Evolutionary conservation across 2,329 filamentous ascomycete species (phyloP).

Genomic region (Corinectria fuckeliana): DNA sequence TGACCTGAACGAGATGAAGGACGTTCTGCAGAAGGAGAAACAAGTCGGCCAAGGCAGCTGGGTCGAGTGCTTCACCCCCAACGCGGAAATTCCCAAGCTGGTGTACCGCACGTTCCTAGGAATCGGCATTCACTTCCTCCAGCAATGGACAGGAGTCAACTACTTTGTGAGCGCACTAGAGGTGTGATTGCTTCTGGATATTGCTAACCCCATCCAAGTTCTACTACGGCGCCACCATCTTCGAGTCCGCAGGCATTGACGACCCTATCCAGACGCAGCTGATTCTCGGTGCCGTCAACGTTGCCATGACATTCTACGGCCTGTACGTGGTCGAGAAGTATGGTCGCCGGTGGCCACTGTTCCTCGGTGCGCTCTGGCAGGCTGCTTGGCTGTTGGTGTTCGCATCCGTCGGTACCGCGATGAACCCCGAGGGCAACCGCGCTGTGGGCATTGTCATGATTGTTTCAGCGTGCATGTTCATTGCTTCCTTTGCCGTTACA

Average conservation of each 20-base stretch:
- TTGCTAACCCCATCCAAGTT: neutral
- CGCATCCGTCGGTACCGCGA: conserved; percentile 60
- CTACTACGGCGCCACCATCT: conserved; percentile 74
- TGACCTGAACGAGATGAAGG: conserved; percentile 60
- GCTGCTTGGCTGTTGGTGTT: conserved; percentile 70
- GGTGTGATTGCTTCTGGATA: neutral
- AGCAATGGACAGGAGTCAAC: conserved; percentile 70
- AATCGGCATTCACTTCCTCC: conserved; percentile 67
- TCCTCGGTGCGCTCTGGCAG: conserved; percentile 72
- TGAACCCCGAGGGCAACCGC: conserved; percentile 50
- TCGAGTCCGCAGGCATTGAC: conserved; percentile 68
- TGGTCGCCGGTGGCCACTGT: conserved; percentile 71
- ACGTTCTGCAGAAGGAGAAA: conserved; percentile 53
- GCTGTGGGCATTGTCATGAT: conserved; percentile 72
- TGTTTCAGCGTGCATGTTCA: conserved; percentile 76
- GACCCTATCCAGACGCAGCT: conserved; percentile 73
- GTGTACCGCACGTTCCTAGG: conserved; percentile 70
- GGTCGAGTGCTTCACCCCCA: conserved; percentile 67
- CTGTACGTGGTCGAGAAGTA: conserved; percentile 73
- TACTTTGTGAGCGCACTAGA: too few species aligned
- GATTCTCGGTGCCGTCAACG: conserved; percentile 72
- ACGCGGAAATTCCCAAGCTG: conserved; percentile 60
- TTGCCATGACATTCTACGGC: conserved; percentile 69
- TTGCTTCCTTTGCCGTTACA: conserved; percentile 71
- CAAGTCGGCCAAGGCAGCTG: conserved; percentile 56